Evolutionary conservation across 2,329 filamentous ascomycete species (phyloP).

Genomic region (Calonectria pauciramosa): DNA sequence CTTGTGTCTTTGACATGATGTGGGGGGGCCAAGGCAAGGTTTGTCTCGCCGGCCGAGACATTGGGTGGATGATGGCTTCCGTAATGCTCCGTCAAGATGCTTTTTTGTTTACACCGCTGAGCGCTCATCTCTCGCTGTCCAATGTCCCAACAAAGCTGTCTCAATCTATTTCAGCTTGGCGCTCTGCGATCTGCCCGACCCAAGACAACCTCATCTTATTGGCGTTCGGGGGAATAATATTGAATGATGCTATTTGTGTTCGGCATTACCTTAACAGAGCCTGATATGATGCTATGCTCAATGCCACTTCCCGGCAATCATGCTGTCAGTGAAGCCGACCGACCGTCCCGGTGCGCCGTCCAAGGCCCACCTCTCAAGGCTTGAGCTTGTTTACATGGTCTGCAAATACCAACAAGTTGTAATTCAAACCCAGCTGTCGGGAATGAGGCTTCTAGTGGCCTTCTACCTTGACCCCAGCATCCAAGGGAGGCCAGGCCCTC

Average conservation of each 20-base stretch:
- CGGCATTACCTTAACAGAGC: conserved; percentile 16
- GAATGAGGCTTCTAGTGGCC: conserved; percentile 2
- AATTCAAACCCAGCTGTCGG: conserved; percentile 34
- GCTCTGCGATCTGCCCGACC: not conserved
- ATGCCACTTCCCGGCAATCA: conserved; percentile 32
- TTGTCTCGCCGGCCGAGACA: conserved; percentile 11
- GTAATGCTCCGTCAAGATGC: not conserved
- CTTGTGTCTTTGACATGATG: not conserved
- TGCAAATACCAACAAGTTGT: conserved; percentile 31
- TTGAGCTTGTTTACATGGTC: conserved; percentile 35
- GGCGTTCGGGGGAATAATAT: not conserved
- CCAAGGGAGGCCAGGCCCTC: conserved; percentile 4
- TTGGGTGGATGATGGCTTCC: not conserved
- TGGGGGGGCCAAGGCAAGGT: not conserved
- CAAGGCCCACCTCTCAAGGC: conserved; percentile 39
- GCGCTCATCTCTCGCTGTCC: not conserved
- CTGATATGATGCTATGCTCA: conserved; percentile 35
- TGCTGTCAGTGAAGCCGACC: conserved; percentile 41
- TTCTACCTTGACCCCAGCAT: conserved; percentile 14
- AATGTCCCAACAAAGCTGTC: not conserved
- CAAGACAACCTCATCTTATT: conserved; percentile 17
- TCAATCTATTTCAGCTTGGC: not conserved
- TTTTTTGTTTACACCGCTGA: conserved; percentile 9
- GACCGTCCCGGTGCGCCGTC: conserved; percentile 24
- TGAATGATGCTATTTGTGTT: conserved; percentile 18